phyloP scores from a whole-genome alignment of 1,284 basidiomycete species.

The Ceratobasidium theobromae region DNA sequence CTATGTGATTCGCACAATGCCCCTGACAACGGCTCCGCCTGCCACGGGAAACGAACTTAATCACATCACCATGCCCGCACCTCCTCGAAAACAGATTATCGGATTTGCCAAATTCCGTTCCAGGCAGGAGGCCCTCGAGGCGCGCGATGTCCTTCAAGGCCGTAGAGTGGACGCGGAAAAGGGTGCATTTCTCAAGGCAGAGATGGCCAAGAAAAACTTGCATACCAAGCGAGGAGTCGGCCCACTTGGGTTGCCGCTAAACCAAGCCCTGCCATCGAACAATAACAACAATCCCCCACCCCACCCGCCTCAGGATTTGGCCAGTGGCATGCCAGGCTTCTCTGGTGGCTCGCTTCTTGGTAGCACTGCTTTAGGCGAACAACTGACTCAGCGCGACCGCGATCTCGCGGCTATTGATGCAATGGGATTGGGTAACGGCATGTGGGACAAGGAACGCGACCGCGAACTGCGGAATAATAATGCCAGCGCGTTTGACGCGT shows the following conservation, averaged over 20 bases:
- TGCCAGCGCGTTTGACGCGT: slow-evolving; percentile 65
- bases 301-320: slow-evolving; percentile 8
- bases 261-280: slow-evolving; percentile 9
- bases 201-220: slow-evolving; percentile 99
- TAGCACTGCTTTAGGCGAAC: slow-evolving; percentile 37
- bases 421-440: slow-evolving; percentile 49
- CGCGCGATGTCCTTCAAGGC: slow-evolving; percentile 88
- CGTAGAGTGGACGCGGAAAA: slow-evolving; percentile 92
- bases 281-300: slow-evolving; percentile 1
- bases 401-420: slow-evolving; percentile 52
- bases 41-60: slow-evolving; percentile 23
- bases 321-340: slow-evolving; percentile 10
- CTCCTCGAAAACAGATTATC: slow-evolving; percentile 91
- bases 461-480: slow-evolving; percentile 31
- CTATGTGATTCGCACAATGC: slow-evolving; percentile 31
- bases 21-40: slow-evolving; percentile 16
- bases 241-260: slow-evolving; percentile 44
- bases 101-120: slow-evolving; percentile 96
- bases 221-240: slow-evolving; percentile 90
- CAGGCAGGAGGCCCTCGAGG: slow-evolving; percentile 82
- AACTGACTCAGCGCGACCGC: slow-evolving; percentile 52
- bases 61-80: slow-evolving; percentile 41
- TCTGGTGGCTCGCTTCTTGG: slow-evolving; percentile 21
- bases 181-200: slow-evolving; percentile 91
- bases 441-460: slow-evolving; percentile 41